A percentile compares a stretch with the other conserved stretches of the same genome.
Conservation (phyloP, 2,329 filamentous ascomycete genomes). For the Dothiorella sarmentorum region DNA sequence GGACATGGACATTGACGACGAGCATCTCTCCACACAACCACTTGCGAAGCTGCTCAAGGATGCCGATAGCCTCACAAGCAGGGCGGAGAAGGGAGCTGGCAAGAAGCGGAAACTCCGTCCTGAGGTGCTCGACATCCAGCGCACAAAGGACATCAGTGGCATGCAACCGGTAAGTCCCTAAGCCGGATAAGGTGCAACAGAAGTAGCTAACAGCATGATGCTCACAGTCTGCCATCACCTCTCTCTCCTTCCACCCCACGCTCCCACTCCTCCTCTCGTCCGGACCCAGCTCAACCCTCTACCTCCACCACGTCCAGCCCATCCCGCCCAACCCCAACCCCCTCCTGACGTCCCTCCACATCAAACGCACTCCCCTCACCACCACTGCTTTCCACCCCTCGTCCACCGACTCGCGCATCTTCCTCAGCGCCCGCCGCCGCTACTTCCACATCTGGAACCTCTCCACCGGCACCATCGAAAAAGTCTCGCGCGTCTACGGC, state of each 20-base stretch:
- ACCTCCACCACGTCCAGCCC: slow-evolving; percentile 83
- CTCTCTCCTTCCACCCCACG: slow-evolving; percentile 83
- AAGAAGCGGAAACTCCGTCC: slow-evolving; percentile 74
- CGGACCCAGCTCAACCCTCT: slow-evolving; percentile 78
- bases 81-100: slow-evolving; percentile 44
- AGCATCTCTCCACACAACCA: slow-evolving; percentile 64
- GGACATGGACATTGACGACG: slow-evolving; percentile 50
- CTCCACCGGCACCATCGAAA: slow-evolving; percentile 74
- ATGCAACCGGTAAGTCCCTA: slow-evolving; percentile 58
- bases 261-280: slow-evolving; percentile 88
- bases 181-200: background rate
- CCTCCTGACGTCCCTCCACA: slow-evolving; percentile 82
- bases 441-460: slow-evolving; percentile 97
- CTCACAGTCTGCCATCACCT: slow-evolving; percentile 66
- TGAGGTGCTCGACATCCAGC: slow-evolving; percentile 86
- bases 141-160: slow-evolving; percentile 79
- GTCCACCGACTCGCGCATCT: slow-evolving; percentile 70
- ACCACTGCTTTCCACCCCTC: slow-evolving; percentile 73
- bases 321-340: slow-evolving; percentile 77
- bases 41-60: slow-evolving; percentile 77
- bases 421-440: slow-evolving; percentile 80
- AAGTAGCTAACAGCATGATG: slow-evolving; percentile 23
- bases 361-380: slow-evolving; percentile 77
- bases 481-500: slow-evolving; percentile 71
- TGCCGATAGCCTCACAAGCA: slow-evolving; percentile 61